Evolutionary conservation across 345 rosid genomes (phyloP), one percentile per base, ranked within the genome.

Genomic region (Turnera subulata): DNA sequence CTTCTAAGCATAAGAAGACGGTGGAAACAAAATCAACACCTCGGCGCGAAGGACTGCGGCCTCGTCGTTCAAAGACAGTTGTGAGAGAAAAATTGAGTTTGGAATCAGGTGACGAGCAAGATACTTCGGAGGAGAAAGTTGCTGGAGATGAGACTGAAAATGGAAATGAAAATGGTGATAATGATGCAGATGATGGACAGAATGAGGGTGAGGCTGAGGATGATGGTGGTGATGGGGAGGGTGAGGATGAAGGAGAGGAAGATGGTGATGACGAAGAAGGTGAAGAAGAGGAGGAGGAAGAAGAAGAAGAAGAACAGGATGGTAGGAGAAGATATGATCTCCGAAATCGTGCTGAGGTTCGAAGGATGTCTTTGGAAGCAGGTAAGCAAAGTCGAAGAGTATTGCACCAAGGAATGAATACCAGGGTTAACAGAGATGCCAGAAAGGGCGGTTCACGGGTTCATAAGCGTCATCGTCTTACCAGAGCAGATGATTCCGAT

Each of bases 1-100:
- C 92, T 56, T 77, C 82, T 16, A 78, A 81, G 62, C 78, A 62
- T 65, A 82, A 84, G 70, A 85, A 75, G 64, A 63, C 61, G 49
- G 67, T 52, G 63, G 82, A 76, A 58, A 56, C 70, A 59, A 85
- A 75, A 77, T 69, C 76, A 39, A 76, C 75, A 10, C 99, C 99
- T 50, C 87, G 99, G n/a, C 96, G 99, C 58, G 97, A 94, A 81
- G 99, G 99, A 46, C 69, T 94, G 72, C 81, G 99, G 53, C 99
- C 99, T 56, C 96, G 99, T 56, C 84, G 81, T 50, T 88, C 95
- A 29, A 84, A 77, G 65, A 67, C 71, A 21, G 51, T 73, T 48
- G 76, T 75, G 59, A 81, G 82, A 71, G 71, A 75, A 65, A 78
- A 57, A 37, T 56, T 84, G 54, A 73, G 68, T 70, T 66, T 74